These are phyloP conservation scores for Ogataea paraovalis DNA, from an alignment of 805 yeast genomes.

Conservation along the genomic window DNA sequence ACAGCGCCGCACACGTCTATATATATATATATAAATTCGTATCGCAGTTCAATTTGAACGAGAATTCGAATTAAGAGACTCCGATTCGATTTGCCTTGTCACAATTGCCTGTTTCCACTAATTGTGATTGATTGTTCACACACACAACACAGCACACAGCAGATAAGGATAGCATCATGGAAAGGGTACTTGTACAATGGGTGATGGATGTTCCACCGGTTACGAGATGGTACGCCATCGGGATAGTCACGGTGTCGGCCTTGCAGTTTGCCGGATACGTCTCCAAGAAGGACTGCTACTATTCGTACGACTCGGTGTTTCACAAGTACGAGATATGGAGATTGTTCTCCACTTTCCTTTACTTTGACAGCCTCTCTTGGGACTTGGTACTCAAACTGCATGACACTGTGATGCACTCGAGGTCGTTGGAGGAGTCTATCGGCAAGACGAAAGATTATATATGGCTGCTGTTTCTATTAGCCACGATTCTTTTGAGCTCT, in stretches of 20 bases:
- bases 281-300: constrained; percentile 30
- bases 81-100: too few species aligned
- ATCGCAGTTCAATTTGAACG: too few species aligned
- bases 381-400: constrained; percentile 33
- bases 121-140: too few species aligned
- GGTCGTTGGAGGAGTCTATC: constrained; percentile 36
- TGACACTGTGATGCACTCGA: constrained; percentile 35
- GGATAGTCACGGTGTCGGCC: constrained; percentile 31
- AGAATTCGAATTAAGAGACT: too few species aligned
- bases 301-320: constrained; percentile 37
- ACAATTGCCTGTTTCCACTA: too few species aligned
- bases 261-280: constrained; percentile 33
- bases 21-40: too few species aligned
- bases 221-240: constrained; percentile 36
- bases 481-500: constrained; percentile 29
- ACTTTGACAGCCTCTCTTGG: constrained; percentile 38
- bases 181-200: constrained; percentile 37
- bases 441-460: constrained; percentile 33
- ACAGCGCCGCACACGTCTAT: too few species aligned
- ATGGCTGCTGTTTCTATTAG: constrained; percentile 35
- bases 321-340: constrained; percentile 35
- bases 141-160: too few species aligned
- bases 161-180: too few species aligned
- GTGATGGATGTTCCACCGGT: constrained; percentile 43
- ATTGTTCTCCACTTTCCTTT: constrained; percentile 35